Percentiles rank a stretch among this genome's conserved stretches.
phyloP scores from a whole-genome alignment of 176 grass and related monocot genomes.

The Urochloa ruziziensis region DNA sequence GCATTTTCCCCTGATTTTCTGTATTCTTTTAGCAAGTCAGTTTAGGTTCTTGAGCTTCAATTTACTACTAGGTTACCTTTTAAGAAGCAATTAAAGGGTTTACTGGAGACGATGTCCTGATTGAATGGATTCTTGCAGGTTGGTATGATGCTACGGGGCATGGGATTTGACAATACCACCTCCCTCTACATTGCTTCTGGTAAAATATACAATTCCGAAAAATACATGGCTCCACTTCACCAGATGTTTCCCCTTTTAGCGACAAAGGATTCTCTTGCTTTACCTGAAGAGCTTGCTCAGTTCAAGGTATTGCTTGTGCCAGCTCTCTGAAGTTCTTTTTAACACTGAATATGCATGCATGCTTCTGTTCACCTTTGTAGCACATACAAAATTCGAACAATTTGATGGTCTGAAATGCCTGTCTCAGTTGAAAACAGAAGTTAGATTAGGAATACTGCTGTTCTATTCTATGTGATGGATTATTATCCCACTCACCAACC shows the following conservation, averaged over 20 bases:
- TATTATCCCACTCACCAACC: not conserved
- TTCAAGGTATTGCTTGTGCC: slow-evolving; percentile 59
- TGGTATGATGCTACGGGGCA: slow-evolving; percentile 95
- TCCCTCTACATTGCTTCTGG: slow-evolving; percentile 88
- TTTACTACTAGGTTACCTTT: not conserved
- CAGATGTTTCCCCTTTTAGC: slow-evolving; percentile 87
- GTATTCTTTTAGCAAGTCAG: not conserved
- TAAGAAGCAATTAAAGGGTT: not conserved
- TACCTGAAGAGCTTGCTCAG: slow-evolving; percentile 73
- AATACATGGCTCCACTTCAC: slow-evolving; percentile 82
- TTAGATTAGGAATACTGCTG: not conserved
- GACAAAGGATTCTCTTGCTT: slow-evolving; percentile 81
- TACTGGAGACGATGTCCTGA: slow-evolving; percentile 3
- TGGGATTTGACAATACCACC: slow-evolving; percentile 87
- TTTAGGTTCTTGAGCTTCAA: not conserved
- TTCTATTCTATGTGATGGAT: slow-evolving; percentile 19
- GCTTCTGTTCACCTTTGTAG: not conserved
- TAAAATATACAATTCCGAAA: slow-evolving; percentile 84
- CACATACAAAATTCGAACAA: not conserved
- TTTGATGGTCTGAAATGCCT: not conserved
- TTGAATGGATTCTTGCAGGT: slow-evolving; percentile 54
- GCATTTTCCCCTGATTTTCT: not conserved
- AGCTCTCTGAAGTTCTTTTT: not conserved
- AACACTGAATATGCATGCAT: slow-evolving; percentile 15
- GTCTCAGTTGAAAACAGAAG: not conserved